Evolutionary conservation across 805 yeast species (phyloP).

Genomic region (Scheffersomyces stipitis): DNA sequence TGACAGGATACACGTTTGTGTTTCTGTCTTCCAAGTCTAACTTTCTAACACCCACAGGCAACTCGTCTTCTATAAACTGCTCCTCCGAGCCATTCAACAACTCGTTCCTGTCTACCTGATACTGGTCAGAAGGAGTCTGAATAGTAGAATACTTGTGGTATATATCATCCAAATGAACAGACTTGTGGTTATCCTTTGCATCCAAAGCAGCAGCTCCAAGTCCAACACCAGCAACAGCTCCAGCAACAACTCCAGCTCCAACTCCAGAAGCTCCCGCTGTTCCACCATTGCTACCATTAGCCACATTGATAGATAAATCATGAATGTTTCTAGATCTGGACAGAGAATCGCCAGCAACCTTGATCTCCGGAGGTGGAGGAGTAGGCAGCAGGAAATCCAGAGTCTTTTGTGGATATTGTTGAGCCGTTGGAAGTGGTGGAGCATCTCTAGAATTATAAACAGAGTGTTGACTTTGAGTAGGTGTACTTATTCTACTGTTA

Average conservation of each 20-base stretch:
- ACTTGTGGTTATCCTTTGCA: constrained; percentile 24
- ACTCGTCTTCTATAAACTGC: constrained; percentile 31
- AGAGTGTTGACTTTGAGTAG: neutral
- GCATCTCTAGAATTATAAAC: neutral
- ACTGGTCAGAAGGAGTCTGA: constrained; percentile 41
- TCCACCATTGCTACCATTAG: neutral
- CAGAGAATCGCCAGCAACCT: neutral
- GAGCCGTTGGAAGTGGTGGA: neutral
- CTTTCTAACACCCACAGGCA: constrained; percentile 31
- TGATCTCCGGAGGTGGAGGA: neutral
- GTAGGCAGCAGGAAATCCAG: too few species aligned
- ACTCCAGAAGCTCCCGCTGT: constrained; percentile 1
- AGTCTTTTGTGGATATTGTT: neutral
- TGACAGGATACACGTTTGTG: constrained; percentile 31
- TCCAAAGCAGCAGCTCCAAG: neutral
- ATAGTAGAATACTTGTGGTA: constrained; percentile 43
- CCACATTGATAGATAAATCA: constrained; percentile 3
- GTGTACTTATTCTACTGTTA: constrained; percentile 24
- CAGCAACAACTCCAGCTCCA: constrained; percentile 1
- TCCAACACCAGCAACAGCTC: constrained; percentile 1
- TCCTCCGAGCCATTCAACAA: constrained; percentile 38
- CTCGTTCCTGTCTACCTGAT: constrained; percentile 31
- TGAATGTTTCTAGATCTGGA: constrained; percentile 1
- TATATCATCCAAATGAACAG: constrained; percentile 42
- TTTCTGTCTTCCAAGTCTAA: constrained; percentile 25